phyloP scores from a whole-genome alignment of 2,329 filamentous ascomycete species.

The Alternaria ethzedia region DNA sequence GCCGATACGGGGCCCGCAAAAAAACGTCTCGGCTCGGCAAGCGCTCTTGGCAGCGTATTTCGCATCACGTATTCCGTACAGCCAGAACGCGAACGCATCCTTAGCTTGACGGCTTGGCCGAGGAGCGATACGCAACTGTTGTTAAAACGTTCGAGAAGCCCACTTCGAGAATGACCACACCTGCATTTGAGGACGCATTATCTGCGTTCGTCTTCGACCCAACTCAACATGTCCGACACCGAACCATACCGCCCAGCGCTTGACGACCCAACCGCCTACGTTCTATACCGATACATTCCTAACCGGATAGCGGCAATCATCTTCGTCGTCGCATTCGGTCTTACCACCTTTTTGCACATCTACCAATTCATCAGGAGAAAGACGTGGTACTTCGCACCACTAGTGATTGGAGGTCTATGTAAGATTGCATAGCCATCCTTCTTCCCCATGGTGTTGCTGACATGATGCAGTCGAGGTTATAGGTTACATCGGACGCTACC shows the following conservation, averaged over 20 bases:
- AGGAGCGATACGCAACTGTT: background rate
- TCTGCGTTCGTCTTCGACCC: background rate
- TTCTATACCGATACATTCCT: conserved; percentile 48
- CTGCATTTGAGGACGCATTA: background rate
- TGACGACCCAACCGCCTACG: conserved; percentile 20
- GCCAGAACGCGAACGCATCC: background rate
- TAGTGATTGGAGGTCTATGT: conserved; percentile 59
- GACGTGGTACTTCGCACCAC: conserved; percentile 60
- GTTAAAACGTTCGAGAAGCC: background rate
- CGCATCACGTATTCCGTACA: background rate
- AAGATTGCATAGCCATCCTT: conserved; percentile 17
- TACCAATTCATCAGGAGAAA: conserved; percentile 51
- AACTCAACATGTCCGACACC: background rate
- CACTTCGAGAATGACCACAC: background rate
- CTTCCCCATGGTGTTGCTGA: background rate
- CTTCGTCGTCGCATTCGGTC: conserved; percentile 55
- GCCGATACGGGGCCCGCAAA: background rate
- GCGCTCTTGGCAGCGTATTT: background rate
- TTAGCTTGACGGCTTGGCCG: background rate
- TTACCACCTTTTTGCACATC: conserved; percentile 50
- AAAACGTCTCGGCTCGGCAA: background rate
- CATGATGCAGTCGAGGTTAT: conserved; percentile 54
- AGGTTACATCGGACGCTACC: conserved; percentile 58
- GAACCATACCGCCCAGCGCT: conserved; percentile 14
- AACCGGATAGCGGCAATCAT: conserved; percentile 55